Conservation (phyloP, 352 stramenopile species). For the Globisporangium uncinulatum region DNA sequence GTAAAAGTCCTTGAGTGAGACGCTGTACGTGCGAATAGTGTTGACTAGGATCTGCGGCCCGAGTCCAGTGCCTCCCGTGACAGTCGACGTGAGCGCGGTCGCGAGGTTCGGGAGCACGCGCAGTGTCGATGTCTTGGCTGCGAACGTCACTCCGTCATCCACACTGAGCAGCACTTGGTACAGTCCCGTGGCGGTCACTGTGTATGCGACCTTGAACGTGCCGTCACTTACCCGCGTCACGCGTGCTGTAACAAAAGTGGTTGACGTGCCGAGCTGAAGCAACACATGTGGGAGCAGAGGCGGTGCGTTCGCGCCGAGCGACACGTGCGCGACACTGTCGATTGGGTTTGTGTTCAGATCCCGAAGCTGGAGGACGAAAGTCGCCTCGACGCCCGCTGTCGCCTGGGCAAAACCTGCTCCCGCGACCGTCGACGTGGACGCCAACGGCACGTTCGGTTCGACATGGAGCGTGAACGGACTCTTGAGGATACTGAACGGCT, state of each 20-base stretch:
- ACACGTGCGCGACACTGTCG: slow-evolving; percentile 1
- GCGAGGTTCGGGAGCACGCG: slow-evolving; percentile 26
- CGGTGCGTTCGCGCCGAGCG: slow-evolving; percentile 7
- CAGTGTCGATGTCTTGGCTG: slow-evolving; percentile 22
- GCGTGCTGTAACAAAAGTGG: background rate
- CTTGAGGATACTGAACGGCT: slow-evolving; percentile 27
- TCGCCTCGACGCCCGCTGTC: slow-evolving; percentile 24
- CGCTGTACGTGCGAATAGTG: slow-evolving; percentile 21
- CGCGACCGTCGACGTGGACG: slow-evolving; percentile 24
- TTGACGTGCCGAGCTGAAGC: slow-evolving; percentile 3
- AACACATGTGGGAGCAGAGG: background rate
- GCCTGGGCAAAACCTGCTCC: slow-evolving; percentile 25
- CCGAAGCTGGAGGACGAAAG: slow-evolving; percentile 34
- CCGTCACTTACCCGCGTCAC: slow-evolving; percentile 7
- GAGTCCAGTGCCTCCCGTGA: slow-evolving; percentile 21
- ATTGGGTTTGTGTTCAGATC: slow-evolving; percentile 28
- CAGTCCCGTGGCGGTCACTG: slow-evolving; percentile 19
- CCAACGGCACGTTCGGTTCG: slow-evolving; percentile 23
- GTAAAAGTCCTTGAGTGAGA: slow-evolving; percentile 37
- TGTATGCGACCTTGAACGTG: slow-evolving; percentile 23
- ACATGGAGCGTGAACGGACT: slow-evolving; percentile 45
- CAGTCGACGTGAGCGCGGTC: slow-evolving; percentile 23
- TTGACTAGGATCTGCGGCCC: slow-evolving; percentile 21
- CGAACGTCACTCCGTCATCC: slow-evolving; percentile 19
- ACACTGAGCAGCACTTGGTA: slow-evolving; percentile 33